Conservation (phyloP, 2,329 filamentous ascomycete species). For the Rugonectria rugulosa region DNA sequence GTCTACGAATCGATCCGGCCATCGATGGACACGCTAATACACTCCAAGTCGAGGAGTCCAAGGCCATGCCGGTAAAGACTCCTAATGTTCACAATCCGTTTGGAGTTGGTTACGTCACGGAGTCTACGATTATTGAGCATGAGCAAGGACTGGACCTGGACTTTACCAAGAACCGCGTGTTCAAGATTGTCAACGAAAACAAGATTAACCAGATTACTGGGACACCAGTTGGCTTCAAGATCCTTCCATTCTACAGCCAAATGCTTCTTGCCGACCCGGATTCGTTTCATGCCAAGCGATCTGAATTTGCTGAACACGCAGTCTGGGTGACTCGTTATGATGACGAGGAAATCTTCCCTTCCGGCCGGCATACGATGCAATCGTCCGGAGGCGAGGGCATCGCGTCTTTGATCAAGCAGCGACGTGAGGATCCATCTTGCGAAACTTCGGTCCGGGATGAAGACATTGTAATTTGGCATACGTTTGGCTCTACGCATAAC, state of each 20-base stretch:
- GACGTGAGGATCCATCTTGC: constrained; percentile 14
- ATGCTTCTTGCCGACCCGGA: constrained; percentile 49
- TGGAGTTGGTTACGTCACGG: constrained; percentile 55
- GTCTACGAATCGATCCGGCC: constrained; percentile 69
- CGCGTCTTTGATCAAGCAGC: constrained; percentile 38
- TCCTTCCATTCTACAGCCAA: constrained; percentile 56
- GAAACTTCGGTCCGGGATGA: constrained; percentile 53
- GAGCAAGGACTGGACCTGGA: constrained; percentile 59
- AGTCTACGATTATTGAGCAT: constrained; percentile 50
- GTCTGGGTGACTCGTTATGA: constrained; percentile 55
- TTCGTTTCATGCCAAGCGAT: constrained; percentile 49
- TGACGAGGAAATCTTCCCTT: constrained; percentile 53
- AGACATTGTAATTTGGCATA: constrained; percentile 66
- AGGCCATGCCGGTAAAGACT: constrained; percentile 51
- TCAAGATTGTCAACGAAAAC: constrained; percentile 58
- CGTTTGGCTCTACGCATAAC: constrained; percentile 69
- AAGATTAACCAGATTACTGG: constrained; percentile 51
- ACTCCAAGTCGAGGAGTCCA: constrained; percentile 50
- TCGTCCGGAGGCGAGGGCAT: constrained; percentile 53
- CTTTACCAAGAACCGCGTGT: constrained; percentile 54
- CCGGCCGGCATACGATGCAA: constrained; percentile 55
- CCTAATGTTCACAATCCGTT: constrained; percentile 59
- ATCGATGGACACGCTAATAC: constrained; percentile 67
- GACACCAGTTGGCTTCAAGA: constrained; percentile 55
- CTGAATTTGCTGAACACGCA: constrained; percentile 53